phyloP scores from a whole-genome alignment of 1,284 basidiomycete genomes.

The Malassezia sympodialis region DNA sequence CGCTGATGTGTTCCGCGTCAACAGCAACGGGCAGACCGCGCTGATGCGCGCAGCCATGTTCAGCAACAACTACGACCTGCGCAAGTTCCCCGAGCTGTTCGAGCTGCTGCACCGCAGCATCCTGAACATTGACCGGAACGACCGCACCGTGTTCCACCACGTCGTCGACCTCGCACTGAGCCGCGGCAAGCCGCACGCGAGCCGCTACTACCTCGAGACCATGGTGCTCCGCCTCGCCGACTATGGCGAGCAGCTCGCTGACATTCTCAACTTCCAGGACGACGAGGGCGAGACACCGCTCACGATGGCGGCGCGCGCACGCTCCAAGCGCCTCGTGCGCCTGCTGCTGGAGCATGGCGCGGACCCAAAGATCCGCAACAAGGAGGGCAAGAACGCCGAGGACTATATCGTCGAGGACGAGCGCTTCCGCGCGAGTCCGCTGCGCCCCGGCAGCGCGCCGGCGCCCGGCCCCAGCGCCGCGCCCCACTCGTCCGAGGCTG shows the following conservation, averaged over 20 bases:
- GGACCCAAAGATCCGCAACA: conserved; percentile 87
- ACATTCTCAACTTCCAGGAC: conserved; percentile 98
- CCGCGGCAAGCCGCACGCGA: conserved; percentile 93
- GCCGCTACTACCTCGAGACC: conserved; percentile 98
- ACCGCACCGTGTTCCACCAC: conserved; percentile 97
- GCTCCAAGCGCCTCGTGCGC: conserved; percentile 93
- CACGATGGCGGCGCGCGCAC: conserved; percentile 88
- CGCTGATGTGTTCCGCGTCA: conserved; percentile 93
- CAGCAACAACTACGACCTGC: conserved; percentile 97
- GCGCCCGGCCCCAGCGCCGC: conserved; percentile 19
- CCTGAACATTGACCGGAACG: conserved; percentile 95
- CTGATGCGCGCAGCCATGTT: conserved; percentile 99
- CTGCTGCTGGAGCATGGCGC: conserved; percentile 92
- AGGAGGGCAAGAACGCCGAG: conserved; percentile 92
- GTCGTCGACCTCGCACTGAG: conserved; percentile 97
- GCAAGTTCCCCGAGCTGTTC: conserved; percentile 96
- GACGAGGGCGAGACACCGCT: conserved; percentile 97
- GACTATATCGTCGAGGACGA: conserved; percentile 99
- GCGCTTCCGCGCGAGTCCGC: conserved; percentile 80
- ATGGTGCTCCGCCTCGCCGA: conserved; percentile 79
- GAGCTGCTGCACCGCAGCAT: conserved; percentile 92
- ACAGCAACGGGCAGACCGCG: conserved; percentile 90
- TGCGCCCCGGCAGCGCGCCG: conserved; percentile 14
- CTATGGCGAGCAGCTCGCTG: conserved; percentile 89
- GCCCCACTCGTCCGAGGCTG: conserved; percentile 76